Evolutionary conservation across 1,139 yeast genomes (phyloP), one percentile per base, ranked within the genome.

Genomic region (Lodderomyces elongisporus): DNA sequence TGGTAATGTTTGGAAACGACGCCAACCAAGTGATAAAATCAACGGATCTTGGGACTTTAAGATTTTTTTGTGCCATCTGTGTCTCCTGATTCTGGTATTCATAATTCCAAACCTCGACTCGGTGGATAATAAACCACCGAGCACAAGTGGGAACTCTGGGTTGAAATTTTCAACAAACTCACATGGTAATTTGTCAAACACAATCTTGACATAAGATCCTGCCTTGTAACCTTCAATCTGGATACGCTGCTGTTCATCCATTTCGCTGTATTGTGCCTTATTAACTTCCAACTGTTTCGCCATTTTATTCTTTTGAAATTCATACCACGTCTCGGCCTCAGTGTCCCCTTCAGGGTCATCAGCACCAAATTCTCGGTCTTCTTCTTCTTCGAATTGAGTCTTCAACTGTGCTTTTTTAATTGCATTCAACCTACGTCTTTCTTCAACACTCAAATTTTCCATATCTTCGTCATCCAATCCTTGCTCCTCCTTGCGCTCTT

Each of bases 51-150:
- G 94, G 7, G 97, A 79, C 60, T 93, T 93, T 49, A 93, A 70
- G 37, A 93, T 87, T 69, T 88, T 88, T 56, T 89, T 91, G 61
- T 91, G 97, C 99, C 99, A 93, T 67, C 98, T 80, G 56, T 93
- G 99, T 58, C 96, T 80, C 75, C 96, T 87, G 45, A 93, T 78
- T 63, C 97, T 79, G 34, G 87, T 95, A 54, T 85, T 91, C 67
- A 88, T 73, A 48, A 85, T 82, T 10, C 98, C 99, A 54, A 89
- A 91, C 54, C 95, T 74, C 38, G 89, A 84, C 55, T 93, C 99
- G 12, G 95, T 85, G 16, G 93, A 75, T 35, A 89, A 65, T 40
- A 93, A 67, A 4, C 98, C 97, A 39, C 99, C 99, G 47, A 93
- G 65, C 15, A 93, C 76, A 25, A 93, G 70, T 5, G 98, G 97